Conservation (phyloP, 805 yeast species). For the Candida peoriensis region DNA sequence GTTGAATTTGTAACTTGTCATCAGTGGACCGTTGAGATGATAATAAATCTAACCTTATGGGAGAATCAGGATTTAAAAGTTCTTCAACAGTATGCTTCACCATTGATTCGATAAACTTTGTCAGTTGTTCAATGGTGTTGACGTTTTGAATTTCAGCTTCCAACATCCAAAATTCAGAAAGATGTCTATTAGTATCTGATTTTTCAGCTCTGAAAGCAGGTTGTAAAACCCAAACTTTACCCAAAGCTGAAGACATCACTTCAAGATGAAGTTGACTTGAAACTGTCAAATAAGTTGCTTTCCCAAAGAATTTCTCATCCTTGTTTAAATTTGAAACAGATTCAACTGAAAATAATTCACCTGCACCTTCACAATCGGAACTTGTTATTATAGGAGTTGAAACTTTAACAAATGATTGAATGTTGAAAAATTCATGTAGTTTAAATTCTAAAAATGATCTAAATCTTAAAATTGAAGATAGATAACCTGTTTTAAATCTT, state of each 20-base stretch:
- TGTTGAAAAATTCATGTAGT: conserved; percentile 49
- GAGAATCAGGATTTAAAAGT: conserved; percentile 24
- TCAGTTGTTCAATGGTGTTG: conserved; percentile 51
- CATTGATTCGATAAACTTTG: conserved; percentile 66
- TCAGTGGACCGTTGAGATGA: conserved; percentile 31
- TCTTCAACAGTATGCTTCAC: conserved; percentile 43
- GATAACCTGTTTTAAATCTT: conserved; percentile 66
- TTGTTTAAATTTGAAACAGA: conserved; percentile 22
- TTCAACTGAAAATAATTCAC: conserved; percentile 71
- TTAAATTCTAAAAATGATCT: conserved; percentile 61
- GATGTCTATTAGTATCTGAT: conserved; percentile 85
- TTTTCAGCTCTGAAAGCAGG: conserved; percentile 95
- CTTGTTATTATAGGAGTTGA: conserved; percentile 84
- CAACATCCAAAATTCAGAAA: conserved; percentile 96
- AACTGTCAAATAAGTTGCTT: conserved; percentile 72
- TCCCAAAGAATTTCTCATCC: conserved; percentile 50
- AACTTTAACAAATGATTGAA: conserved; percentile 58
- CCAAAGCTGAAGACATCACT: conserved; percentile 64
- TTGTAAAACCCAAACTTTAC: conserved; percentile 79
- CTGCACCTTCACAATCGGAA: conserved; percentile 97
- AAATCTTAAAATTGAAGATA: conserved; percentile 63
- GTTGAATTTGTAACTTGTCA: conserved; percentile 3
- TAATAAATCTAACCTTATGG: conserved; percentile 17
- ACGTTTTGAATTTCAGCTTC: conserved; percentile 85
- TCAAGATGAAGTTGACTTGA: conserved; percentile 92